Conservation (phyloP, 164 flowering plant species). For the Taxillus chinensis region DNA sequence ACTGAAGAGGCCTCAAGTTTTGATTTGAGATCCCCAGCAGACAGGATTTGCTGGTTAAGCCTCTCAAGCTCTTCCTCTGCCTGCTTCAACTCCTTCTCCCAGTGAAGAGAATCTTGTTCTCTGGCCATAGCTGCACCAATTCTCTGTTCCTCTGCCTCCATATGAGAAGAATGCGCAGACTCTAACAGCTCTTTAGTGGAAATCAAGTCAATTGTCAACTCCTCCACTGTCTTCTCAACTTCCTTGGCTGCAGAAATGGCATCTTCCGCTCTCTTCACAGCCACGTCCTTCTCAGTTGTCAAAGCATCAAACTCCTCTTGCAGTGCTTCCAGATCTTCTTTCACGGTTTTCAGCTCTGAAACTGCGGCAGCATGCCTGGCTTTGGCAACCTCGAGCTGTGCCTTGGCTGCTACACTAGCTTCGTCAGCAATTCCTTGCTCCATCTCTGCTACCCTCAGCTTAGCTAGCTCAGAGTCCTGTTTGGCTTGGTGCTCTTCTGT, state of each 20-base stretch:
- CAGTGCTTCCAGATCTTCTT: constrained; percentile 56
- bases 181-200: constrained; percentile 67
- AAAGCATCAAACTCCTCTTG: constrained; percentile 40
- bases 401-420: constrained; percentile 78
- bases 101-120: constrained; percentile 57
- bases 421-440: constrained; percentile 83
- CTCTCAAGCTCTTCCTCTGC: constrained; percentile 72
- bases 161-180: constrained; percentile 72
- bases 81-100: constrained; percentile 75
- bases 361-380: constrained; percentile 62
- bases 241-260: constrained; percentile 56
- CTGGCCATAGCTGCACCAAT: constrained; percentile 70
- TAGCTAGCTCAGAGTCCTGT: constrained; percentile 77
- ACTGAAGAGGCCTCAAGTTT: constrained; percentile 60
- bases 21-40: constrained; percentile 48
- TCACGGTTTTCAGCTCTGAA: constrained; percentile 57
- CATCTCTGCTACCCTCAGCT: constrained; percentile 66
- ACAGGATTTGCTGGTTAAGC: constrained; percentile 37
- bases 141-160: constrained; percentile 83
- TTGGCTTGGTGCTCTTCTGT: constrained; percentile 81
- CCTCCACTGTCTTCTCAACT: constrained; percentile 70
- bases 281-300: constrained; percentile 44
- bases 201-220: constrained; percentile 73
- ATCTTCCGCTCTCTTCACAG: constrained; percentile 51
- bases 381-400: constrained; percentile 82